Conservation (phyloP, 192 early-diverging fungal genomes). For the Rhizoclosmatium sp. region DNA sequence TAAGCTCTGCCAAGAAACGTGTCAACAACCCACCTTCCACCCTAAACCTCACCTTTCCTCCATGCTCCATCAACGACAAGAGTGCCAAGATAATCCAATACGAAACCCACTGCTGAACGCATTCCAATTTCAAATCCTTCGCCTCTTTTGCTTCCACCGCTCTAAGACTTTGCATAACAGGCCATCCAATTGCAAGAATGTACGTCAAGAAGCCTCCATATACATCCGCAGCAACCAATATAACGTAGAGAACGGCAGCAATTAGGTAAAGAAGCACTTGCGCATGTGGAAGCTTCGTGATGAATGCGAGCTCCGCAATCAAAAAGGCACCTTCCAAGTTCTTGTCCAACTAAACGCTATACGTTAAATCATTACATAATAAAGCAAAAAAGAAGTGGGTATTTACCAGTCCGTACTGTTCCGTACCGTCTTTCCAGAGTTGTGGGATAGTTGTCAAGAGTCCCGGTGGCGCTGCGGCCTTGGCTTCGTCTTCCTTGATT, state of each 20-base stretch:
- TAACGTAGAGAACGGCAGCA: conserved; percentile 6
- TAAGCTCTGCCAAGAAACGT: neutral
- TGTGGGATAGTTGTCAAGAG: conserved; percentile 7
- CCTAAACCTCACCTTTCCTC: conserved; percentile 7
- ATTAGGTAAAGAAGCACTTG: conserved; percentile 8
- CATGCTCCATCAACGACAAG: conserved; percentile 11
- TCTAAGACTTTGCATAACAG: conserved; percentile 21
- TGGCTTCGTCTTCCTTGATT: neutral
- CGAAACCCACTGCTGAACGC: conserved; percentile 26
- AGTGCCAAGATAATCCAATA: conserved; percentile 25
- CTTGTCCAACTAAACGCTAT: conserved; percentile 4
- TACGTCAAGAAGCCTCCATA: conserved; percentile 19
- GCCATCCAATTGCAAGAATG: conserved; percentile 8
- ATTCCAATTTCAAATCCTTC: conserved; percentile 20
- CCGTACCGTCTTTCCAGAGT: conserved; percentile 1
- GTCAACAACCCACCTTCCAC: neutral
- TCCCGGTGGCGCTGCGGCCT: neutral
- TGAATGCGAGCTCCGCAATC: conserved; percentile 20
- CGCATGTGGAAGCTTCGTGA: conserved; percentile 16
- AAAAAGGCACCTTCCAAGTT: neutral
- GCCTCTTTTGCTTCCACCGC: conserved; percentile 3
- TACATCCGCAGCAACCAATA: conserved; percentile 12
- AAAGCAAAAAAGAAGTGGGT: neutral
- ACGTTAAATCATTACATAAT: neutral
- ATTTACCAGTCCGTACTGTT: neutral